Base-by-base conservation (phyloP, 148 eudicot genomes). In the Heliosperma pusillum region DNA sequence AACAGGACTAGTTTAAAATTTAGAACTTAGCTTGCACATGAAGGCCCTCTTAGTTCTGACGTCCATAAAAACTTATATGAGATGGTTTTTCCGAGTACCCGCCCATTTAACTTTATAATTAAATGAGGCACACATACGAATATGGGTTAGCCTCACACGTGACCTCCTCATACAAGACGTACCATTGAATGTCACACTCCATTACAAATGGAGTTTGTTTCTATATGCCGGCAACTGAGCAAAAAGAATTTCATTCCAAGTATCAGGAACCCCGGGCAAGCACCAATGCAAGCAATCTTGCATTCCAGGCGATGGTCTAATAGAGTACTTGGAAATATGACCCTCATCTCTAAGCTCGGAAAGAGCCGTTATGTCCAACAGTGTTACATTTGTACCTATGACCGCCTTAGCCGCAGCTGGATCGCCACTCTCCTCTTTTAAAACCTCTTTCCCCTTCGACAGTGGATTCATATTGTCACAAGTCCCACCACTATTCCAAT, bases 261-360 rank as follows among this genome's bases (percentile, higher is more conserved):
- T 77, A 82, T 91, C 92, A 58, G 96, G 92, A 82, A 91, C 74
- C 56, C 96, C 96, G 5, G 96, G 96, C 56, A 91, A 79, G 75
- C 92, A 91, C 96, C 96, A 91, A 74, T 88, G 96, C 82, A 91
- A 79, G 80, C 96, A 91, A 83, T 91, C 92, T 69, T 88, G 88
- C 68, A 84, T 71, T 7, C 92, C 91, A 1, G 88, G 85, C 13
- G 66, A 27, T 55, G 22, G 91, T 78, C 76, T 86, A 62, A 91
- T 80, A 29, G 87, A 86, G 77, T 91, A 86, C 20, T 87, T 76
- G 5, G 97, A 91, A 70, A 91, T 81, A 67, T 89, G 93, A 19
- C 87, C 93, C 79, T 91, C 93, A 30, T 91, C 97, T 85, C 93
- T 83, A 68, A 89, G 82, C 83, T 91, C 76, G 15, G 97, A 91